These are phyloP conservation scores for Beauveria sp. DNA, from an alignment of 2,329 filamentous ascomycete genomes.

Conservation along the genomic window DNA sequence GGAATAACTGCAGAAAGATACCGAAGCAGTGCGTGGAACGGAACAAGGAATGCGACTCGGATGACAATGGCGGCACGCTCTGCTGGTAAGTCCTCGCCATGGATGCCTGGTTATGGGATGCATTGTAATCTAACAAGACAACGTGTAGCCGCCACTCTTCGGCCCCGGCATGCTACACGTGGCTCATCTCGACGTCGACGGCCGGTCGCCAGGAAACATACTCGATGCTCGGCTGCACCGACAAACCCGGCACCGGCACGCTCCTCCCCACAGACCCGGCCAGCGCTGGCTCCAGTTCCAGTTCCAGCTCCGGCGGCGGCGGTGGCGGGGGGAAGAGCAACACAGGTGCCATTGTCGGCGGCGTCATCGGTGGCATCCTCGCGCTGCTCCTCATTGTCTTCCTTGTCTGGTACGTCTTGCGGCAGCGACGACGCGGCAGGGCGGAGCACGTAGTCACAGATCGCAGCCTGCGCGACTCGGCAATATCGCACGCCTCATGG, in stretches of 20 bases:
- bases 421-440: background rate
- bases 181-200: background rate
- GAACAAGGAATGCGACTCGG: background rate
- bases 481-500: background rate
- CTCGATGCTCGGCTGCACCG: conserved; percentile 4
- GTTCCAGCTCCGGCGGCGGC: background rate
- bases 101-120: background rate
- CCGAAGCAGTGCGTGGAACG: background rate
- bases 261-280: conserved; percentile 1
- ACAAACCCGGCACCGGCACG: conserved; percentile 2
- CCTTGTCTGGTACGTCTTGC: background rate
- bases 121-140: background rate
- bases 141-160: background rate
- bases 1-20: background rate
- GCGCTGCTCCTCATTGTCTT: background rate
- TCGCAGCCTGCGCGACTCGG: background rate
- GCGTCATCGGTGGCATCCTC: background rate
- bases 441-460: background rate
- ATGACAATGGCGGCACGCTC: background rate
- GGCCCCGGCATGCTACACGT: conserved; percentile 3
- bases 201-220: background rate
- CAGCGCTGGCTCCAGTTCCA: background rate
- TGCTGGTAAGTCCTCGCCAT: conserved; percentile 1
- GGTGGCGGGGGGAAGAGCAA: background rate
- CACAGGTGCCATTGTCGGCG: background rate